Conservation (phyloP, 164 flowering plant species). For the Magnolia changhungtana region DNA sequence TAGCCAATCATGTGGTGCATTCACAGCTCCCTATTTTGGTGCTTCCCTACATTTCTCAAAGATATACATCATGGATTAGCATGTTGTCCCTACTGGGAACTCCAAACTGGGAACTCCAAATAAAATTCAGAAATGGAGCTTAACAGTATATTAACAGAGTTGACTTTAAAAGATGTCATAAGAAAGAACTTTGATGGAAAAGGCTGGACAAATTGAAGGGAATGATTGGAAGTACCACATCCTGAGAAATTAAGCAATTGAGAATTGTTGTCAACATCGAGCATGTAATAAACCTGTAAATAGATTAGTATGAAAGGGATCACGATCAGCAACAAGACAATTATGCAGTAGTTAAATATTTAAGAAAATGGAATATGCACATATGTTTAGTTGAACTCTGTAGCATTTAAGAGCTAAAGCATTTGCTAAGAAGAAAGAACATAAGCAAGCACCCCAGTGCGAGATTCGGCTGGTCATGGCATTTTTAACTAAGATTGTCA, state of each 20-base stretch:
- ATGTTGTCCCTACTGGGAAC: background rate
- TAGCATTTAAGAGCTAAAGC: too few species aligned
- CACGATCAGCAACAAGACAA: background rate
- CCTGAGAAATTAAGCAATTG: constrained; percentile 81
- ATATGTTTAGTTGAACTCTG: background rate
- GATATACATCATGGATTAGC: background rate
- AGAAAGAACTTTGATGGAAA: background rate
- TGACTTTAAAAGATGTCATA: background rate
- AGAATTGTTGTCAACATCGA: constrained; percentile 48
- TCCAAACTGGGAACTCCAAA: background rate
- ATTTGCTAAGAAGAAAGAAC: background rate
- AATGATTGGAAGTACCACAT: constrained; percentile 55
- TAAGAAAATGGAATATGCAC: background rate
- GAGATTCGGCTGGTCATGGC: background rate
- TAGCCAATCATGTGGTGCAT: background rate
- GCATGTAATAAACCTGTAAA: constrained; percentile 89
- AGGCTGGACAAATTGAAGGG: background rate
- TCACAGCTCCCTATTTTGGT: background rate
- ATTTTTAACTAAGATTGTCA: too few species aligned
- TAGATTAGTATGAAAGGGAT: background rate
- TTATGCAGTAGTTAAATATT: background rate
- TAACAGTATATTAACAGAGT: background rate
- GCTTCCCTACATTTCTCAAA: background rate
- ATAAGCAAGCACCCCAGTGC: background rate
- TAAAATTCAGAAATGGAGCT: background rate